phyloP scores from a whole-genome alignment of 73 alveolate species.

The Stentor roeselii region DNA sequence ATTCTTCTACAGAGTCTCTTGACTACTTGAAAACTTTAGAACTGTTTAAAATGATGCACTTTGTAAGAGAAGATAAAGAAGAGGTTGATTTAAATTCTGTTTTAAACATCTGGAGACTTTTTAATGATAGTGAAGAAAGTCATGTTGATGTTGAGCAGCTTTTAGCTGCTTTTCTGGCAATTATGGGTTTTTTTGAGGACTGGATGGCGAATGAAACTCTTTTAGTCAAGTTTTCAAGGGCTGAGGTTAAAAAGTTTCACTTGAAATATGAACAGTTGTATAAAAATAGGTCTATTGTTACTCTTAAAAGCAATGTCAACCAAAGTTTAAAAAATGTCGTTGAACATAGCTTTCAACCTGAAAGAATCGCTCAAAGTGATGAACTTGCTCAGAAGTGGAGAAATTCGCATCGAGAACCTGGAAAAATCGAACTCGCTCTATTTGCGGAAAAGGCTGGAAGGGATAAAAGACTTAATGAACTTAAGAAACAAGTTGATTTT shows the following conservation, averaged over 20 bases:
- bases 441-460: neutral
- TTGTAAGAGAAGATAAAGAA: neutral
- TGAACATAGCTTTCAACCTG: neutral
- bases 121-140: neutral
- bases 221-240: neutral
- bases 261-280: neutral
- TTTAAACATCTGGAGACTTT: neutral
- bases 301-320: neutral
- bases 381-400: constrained; percentile 3
- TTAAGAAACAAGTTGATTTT: neutral
- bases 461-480: constrained; percentile 7
- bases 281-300: neutral
- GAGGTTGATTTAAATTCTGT: neutral
- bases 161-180: neutral
- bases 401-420: constrained; percentile 4
- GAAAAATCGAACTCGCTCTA: neutral
- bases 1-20: neutral
- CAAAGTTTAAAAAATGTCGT: neutral
- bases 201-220: neutral
- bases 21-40: neutral
- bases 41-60: neutral
- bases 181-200: neutral
- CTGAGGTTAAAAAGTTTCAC: neutral
- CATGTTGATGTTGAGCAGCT: neutral
- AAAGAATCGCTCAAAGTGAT: neutral